A percentile compares a stretch with the other conserved stretches of the same genome.
These are phyloP conservation scores for Cryoendolithus antarcticus DNA, from an alignment of 2,329 filamentous ascomycete species.

Conservation along the genomic window DNA sequence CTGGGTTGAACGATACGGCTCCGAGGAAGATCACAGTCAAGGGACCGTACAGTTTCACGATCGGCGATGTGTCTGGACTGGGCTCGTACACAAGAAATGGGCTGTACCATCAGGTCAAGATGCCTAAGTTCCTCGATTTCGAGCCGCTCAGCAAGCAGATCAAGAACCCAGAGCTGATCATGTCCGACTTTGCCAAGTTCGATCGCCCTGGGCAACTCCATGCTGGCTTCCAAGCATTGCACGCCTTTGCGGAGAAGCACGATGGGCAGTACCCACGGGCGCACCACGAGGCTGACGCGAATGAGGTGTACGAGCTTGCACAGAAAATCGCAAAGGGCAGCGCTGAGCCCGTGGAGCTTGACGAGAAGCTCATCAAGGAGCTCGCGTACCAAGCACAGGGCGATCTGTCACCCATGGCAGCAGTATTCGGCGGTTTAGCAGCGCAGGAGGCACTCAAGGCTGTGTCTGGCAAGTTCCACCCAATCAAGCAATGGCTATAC, in stretches of 20 bases:
- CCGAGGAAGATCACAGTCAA: slow-evolving; percentile 89
- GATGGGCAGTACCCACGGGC: slow-evolving; percentile 62
- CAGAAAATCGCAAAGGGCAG: slow-evolving; percentile 55
- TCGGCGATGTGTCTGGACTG: slow-evolving; percentile 78
- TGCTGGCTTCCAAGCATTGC: slow-evolving; percentile 81
- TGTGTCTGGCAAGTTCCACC: slow-evolving; percentile 93
- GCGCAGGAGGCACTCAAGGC: slow-evolving; percentile 95
- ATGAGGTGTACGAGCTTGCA: slow-evolving; percentile 62
- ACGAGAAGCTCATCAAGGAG: slow-evolving; percentile 86
- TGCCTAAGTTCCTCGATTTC: slow-evolving; percentile 89
- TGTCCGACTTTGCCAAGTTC: slow-evolving; percentile 96
- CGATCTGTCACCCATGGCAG: slow-evolving; percentile 83
- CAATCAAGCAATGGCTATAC: slow-evolving; percentile 93
- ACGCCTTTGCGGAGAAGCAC: slow-evolving; percentile 67
- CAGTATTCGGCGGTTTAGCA: slow-evolving; percentile 85
- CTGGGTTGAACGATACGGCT: slow-evolving; percentile 66
- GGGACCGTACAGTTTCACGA: slow-evolving; percentile 91
- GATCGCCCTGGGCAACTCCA: slow-evolving; percentile 89
- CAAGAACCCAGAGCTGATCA: slow-evolving; percentile 75
- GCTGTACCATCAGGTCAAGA: slow-evolving; percentile 92
- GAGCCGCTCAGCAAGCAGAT: slow-evolving; percentile 66
- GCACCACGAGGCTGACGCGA: slow-evolving; percentile 73
- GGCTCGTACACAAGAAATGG: slow-evolving; percentile 82
- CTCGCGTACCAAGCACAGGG: slow-evolving; percentile 88
- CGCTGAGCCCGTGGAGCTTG: slow-evolving; percentile 66